Percentiles rank a stretch among this genome's conserved stretches.
phyloP scores from a whole-genome alignment of 768 basidiomycete genomes.

The Collybia sp. region DNA sequence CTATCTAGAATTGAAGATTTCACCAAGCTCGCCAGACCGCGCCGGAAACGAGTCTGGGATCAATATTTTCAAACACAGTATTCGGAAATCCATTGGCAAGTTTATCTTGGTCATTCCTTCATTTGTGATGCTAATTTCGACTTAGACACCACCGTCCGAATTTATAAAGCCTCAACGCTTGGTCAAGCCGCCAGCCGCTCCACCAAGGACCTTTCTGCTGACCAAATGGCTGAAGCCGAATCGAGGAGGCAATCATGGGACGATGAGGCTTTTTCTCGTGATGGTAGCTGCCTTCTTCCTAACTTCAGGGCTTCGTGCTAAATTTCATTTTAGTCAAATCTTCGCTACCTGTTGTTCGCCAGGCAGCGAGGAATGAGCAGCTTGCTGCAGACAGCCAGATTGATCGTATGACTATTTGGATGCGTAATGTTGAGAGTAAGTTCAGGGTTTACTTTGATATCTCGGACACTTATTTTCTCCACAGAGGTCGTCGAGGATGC shows the following conservation, averaged over 20 bases:
- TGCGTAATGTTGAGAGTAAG: slow-evolving; percentile 80
- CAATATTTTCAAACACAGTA: slow-evolving; percentile 57
- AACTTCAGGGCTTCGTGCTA: neutral
- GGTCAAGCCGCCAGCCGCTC: slow-evolving; percentile 37
- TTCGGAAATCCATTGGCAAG: slow-evolving; percentile 72
- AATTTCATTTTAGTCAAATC: slow-evolving; percentile 34
- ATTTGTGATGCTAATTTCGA: neutral
- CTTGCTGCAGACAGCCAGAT: slow-evolving; percentile 46
- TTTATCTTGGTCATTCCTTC: slow-evolving; percentile 1
- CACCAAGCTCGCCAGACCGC: slow-evolving; percentile 4
- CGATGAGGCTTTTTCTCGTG: slow-evolving; percentile 36
- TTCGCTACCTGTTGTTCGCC: slow-evolving; percentile 47
- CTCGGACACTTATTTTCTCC: slow-evolving; percentile 8
- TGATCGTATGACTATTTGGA: slow-evolving; percentile 80
- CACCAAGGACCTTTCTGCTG: slow-evolving; percentile 1
- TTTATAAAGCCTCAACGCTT: slow-evolving; percentile 63
- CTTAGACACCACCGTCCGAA: slow-evolving; percentile 63
- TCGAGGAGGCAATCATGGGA: slow-evolving; percentile 37
- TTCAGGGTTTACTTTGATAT: slow-evolving; percentile 10
- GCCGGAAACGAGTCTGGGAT: slow-evolving; percentile 23
- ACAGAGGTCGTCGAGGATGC: slow-evolving; percentile 81
- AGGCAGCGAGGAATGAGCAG: slow-evolving; percentile 48
- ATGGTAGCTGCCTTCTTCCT: slow-evolving; percentile 27
- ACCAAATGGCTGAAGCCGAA: too few relatives aligned
- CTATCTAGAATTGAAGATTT: neutral